phyloP scores from a whole-genome alignment of 2,329 filamentous ascomycete species.

The Aureobasidium musti region DNA sequence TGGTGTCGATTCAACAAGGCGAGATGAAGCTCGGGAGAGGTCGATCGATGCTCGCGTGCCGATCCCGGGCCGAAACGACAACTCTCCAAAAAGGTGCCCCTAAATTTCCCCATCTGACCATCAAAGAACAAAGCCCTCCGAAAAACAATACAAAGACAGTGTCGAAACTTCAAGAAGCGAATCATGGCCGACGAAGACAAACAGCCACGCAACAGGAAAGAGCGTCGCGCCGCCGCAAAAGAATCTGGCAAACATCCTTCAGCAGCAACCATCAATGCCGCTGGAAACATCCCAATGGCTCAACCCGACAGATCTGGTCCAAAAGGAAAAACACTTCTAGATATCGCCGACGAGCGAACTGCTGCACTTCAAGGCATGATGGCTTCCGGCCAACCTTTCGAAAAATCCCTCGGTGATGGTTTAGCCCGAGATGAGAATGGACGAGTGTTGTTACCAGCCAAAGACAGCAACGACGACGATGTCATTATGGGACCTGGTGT shows the following conservation, averaged over 20 bases:
- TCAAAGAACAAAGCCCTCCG: background rate
- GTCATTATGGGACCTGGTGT: constrained; percentile 51
- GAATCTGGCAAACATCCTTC: constrained; percentile 41
- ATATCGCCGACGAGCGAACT: constrained; percentile 67
- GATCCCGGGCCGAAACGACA: constrained; percentile 26
- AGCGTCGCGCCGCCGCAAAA: constrained; percentile 47
- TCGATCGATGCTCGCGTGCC: constrained; percentile 5
- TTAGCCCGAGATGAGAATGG: constrained; percentile 39
- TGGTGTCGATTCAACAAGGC: background rate
- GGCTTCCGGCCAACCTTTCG: constrained; percentile 54
- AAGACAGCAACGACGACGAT: constrained; percentile 41
- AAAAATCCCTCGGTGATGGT: constrained; percentile 44
- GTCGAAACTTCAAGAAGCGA: too few relatives aligned
- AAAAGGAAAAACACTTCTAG: constrained; percentile 67
- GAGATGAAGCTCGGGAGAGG: background rate
- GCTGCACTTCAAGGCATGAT: constrained; percentile 38
- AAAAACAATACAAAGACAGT: background rate
- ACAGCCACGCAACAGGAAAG: constrained; percentile 48
- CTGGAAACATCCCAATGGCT: constrained; percentile 60
- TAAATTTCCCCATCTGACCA: background rate
- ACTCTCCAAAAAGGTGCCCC: constrained; percentile 3
- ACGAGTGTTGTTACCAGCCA: constrained; percentile 37
- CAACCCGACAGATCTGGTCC: constrained; percentile 69
- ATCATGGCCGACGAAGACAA: constrained; percentile 30
- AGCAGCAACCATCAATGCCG: constrained; percentile 46